Evolutionary conservation across 176 grass and related monocot species (phyloP), one percentile per base, ranked within the genome.

Genomic region (Pontederia crassipes): DNA sequence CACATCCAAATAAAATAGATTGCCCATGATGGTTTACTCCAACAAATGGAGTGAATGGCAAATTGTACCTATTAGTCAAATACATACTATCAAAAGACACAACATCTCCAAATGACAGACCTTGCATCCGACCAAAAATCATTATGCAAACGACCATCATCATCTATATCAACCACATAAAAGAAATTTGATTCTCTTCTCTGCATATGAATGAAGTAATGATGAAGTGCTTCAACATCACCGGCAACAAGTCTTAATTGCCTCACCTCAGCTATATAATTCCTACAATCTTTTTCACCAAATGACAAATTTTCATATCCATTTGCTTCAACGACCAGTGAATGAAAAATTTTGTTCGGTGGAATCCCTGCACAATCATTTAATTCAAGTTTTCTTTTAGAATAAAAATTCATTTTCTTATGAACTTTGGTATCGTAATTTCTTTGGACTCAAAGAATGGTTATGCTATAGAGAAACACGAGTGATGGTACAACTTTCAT

Each of bases 61-160:
- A 35, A 45, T 55, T 50, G 12, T 68, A 68, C 45, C 54, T 68
- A 50, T 68, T 68, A 0, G 27, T 55, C 51, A 68, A 18, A 24
- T 40, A 27, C 15, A 26, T 54, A 55, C 49, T 18, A 12, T 68
- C n/a, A 55, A 55, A 68, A 2, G 24, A 20, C 12, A 54, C 51
- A 68, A 20, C 65, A 55, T 68, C 65, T 4, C 15, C 49, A 29
- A 68, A 68, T 52, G 65, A 52, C 51, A 40, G 50, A 54, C 8
- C 51, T 68, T 26, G 48, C 65, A 68, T 68, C 65, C 55, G 65
- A 15, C 65, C 65, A 68, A 10, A 68, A 64, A 18, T 48, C 14
- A 49, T 64, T 64, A 48, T 40, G 46, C 17, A 64, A 26, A 11
- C 26, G 46, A 14, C 62, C 62, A 6, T 65, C 62, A 24, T 65